Evolutionary conservation across 1,139 yeast genomes (phyloP).

Genomic region (Nadsonia starkeyi-henricii): DNA sequence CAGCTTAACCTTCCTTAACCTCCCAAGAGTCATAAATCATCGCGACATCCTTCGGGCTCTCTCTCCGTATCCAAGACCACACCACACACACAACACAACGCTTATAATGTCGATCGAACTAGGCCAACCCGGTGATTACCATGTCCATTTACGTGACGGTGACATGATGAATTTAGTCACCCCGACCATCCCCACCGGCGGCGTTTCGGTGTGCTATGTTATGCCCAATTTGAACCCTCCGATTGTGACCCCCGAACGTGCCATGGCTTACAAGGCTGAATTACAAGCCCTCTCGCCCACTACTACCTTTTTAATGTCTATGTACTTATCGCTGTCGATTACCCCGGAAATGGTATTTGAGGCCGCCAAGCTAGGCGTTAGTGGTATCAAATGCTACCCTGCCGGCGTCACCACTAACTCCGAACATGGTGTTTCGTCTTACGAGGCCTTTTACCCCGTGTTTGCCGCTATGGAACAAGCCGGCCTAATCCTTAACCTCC

Average conservation of each 20-base stretch:
- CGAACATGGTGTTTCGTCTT: conserved; percentile 82
- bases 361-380: conserved; percentile 61
- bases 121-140: conserved; percentile 89
- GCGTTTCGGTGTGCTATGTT: conserved; percentile 77
- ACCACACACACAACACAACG: too few species aligned
- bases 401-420: conserved; percentile 98
- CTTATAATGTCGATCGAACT: conserved; percentile 32
- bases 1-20: too few species aligned
- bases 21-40: too few species aligned
- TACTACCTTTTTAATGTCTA: conserved; percentile 83
- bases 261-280: conserved; percentile 49
- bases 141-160: conserved; percentile 91
- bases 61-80: too few species aligned
- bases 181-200: conserved; percentile 84
- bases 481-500: conserved; percentile 67
- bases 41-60: too few species aligned
- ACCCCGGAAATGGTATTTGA: conserved; percentile 73
- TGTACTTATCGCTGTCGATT: conserved; percentile 61
- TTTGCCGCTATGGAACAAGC: conserved; percentile 77
- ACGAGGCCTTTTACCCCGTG: conserved; percentile 73
- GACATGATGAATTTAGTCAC: conserved; percentile 82
- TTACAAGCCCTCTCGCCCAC: conserved; percentile 60
- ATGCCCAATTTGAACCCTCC: conserved; percentile 98
- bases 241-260: conserved; percentile 64
- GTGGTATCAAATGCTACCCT: conserved; percentile 86